A percentile compares a stretch with the other conserved stretches of the same genome.
These are phyloP conservation scores for Salix purpurea DNA, from an alignment of 345 rosid species.

Conservation along the genomic window DNA sequence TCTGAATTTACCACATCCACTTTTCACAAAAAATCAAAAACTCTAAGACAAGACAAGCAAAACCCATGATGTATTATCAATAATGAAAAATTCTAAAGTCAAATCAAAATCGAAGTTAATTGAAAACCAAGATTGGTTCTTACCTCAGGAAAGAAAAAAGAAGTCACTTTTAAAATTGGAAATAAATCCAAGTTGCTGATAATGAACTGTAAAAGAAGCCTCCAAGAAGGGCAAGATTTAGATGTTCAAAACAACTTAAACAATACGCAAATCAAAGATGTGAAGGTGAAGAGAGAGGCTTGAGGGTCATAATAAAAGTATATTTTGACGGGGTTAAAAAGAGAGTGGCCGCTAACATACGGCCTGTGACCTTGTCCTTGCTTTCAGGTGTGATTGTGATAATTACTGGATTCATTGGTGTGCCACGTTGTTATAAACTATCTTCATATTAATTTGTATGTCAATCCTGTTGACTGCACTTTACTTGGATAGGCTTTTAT, in stretches of 20 bases:
- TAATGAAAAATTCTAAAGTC: not conserved
- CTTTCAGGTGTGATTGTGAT: not conserved
- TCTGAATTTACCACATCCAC: not conserved
- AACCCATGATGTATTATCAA: not conserved
- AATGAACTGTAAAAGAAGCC: not conserved
- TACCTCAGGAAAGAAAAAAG: slow-evolving; percentile 10
- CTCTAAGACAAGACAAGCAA: not conserved
- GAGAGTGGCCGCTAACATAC: not conserved
- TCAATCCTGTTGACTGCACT: no score
- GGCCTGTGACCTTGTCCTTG: not conserved
- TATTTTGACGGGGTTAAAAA: not conserved
- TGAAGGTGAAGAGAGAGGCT: not conserved
- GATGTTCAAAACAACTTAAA: not conserved
- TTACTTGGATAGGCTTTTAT: no score
- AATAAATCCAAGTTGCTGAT: not conserved
- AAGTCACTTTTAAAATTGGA: not conserved
- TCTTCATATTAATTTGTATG: no score
- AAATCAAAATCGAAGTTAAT: not conserved
- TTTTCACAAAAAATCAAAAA: not conserved
- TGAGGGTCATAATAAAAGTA: not conserved
- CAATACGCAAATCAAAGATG: not conserved
- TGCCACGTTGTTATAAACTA: no score
- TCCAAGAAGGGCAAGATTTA: not conserved
- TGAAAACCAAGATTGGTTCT: not conserved
- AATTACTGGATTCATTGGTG: no score